Evolutionary conservation across 257 asterid species (phyloP).

Genomic region (Echites panduratus): DNA sequence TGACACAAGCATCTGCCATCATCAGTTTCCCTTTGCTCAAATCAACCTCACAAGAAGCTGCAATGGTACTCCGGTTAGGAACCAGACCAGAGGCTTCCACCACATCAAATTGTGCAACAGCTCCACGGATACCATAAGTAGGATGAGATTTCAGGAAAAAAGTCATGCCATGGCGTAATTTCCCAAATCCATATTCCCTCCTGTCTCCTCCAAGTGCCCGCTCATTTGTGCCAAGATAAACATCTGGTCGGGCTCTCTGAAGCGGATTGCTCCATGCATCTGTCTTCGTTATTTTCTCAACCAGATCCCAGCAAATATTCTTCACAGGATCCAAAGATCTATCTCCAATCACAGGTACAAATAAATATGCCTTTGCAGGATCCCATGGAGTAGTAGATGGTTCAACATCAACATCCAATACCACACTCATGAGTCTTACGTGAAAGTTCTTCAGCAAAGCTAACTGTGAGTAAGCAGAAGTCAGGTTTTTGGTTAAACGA

Average conservation of each 20-base stretch:
- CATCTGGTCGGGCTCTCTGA: constrained; percentile 99
- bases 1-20: constrained; percentile 75
- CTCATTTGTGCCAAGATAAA: constrained; percentile 92
- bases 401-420: constrained; percentile 97
- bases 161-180: constrained; percentile 80
- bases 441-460: constrained; percentile 79
- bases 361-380: constrained; percentile 82
- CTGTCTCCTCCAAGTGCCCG: constrained; percentile 93
- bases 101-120: constrained; percentile 88
- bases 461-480: constrained; percentile 44
- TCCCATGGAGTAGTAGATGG: constrained; percentile 99
- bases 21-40: constrained; percentile 45
- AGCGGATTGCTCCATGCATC: constrained; percentile 92
- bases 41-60: constrained; percentile 35
- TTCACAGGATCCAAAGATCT: constrained; percentile 35
- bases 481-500: constrained; percentile 17
- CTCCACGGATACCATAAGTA: constrained; percentile 96
- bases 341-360: constrained; percentile 58
- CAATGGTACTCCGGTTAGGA: constrained; percentile 45
- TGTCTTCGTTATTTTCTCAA: constrained; percentile 53
- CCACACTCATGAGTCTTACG: constrained; percentile 96
- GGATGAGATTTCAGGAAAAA: constrained; percentile 83
- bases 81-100: constrained; percentile 94
- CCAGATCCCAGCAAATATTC: constrained; percentile 69
- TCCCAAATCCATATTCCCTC: constrained; percentile 92